Evolutionary conservation across 2,329 filamentous ascomycete species (phyloP), one percentile per base, ranked within the genome.

Genomic region (Monilinia aucupariae): DNA sequence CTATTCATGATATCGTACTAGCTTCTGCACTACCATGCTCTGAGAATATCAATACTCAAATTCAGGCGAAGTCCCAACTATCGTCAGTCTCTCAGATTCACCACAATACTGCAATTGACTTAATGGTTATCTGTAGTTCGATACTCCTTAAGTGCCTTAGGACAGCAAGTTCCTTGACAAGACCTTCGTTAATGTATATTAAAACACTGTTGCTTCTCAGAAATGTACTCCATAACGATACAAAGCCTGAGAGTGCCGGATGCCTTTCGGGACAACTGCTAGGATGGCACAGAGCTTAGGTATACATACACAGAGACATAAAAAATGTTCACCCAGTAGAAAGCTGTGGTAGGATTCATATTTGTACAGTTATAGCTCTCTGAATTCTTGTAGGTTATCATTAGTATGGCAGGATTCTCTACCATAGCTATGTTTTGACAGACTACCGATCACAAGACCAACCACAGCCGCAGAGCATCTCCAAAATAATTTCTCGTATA

Each of bases 161-260:
- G 22, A 75, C 85, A 0, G 82, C 82, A 13, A 86, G 86, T 65
- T 86, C 86, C 65, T 71, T 86, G 41, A 74, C 86, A 6, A 75
- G 83, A 49, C 84, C 84, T 1, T 85, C 85, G 0, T 79, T 86
- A 49, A 82, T 86, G 70, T 85, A 82, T 7, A 84, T 87, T 30
- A 83, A 86, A 70, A 83, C 84, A 0, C 73, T 87, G 30, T 76
- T 87, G 1, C 76, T 87, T 50, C 83, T 82, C 2, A 80, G 82
- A 49, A 86, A 86, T 65, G 82, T 85, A 2, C 76, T 86, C 2
- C 75, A 86, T 32, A 87, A 87, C 65, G 84, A 86, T 63, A 86
- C 86, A 84, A 86, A 86, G 68, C 84, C 84, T 1, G 84, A 86
- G 68, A 83, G 82, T 0, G 85, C 84, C 86, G 84, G 84, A 83